These are phyloP conservation scores for Cutaneotrichosporon cutaneum DNA, from an alignment of 1,284 basidiomycete species.

Conservation along the genomic window DNA sequence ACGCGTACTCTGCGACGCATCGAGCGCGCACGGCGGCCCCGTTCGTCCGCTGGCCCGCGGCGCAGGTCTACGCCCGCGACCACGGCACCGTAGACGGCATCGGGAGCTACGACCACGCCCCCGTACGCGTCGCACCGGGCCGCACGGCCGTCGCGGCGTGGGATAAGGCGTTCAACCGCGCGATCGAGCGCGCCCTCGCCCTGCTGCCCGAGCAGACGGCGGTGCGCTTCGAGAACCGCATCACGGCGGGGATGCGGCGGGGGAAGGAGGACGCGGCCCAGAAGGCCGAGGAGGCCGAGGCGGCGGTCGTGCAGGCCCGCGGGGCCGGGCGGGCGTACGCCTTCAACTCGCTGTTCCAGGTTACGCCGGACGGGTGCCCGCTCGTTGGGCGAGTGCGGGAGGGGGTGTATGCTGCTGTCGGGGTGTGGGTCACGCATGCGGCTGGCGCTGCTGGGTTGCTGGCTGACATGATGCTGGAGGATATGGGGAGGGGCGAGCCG, in stretches of 20 bases:
- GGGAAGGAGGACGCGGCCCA: background rate
- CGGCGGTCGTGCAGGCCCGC: background rate
- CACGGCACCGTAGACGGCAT: slow-evolving; percentile 31
- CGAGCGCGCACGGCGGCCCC: slow-evolving; percentile 10
- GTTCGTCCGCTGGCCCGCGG: slow-evolving; percentile 30
- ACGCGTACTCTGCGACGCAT: slow-evolving; percentile 20
- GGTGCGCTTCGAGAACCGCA: slow-evolving; percentile 10
- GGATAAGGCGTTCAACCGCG: slow-evolving; percentile 20
- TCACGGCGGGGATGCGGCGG: background rate
- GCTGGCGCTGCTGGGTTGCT: slow-evolving; percentile 27
- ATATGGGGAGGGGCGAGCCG: slow-evolving; percentile 7
- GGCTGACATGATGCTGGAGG: slow-evolving; percentile 22
- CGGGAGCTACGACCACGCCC: slow-evolving; percentile 31
- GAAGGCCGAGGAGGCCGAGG: too few species aligned
- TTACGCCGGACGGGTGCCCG: slow-evolving; percentile 29
- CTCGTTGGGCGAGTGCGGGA: slow-evolving; percentile 22
- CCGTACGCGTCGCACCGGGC: slow-evolving; percentile 14
- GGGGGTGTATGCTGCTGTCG: slow-evolving; percentile 29
- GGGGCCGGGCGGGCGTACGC: slow-evolving; percentile 6
- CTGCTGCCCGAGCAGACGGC: slow-evolving; percentile 24
- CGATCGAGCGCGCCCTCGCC: slow-evolving; percentile 18
- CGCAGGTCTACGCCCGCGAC: slow-evolving; percentile 35
- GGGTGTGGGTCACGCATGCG: slow-evolving; percentile 37
- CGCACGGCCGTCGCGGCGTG: slow-evolving; percentile 22
- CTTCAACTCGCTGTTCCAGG: slow-evolving; percentile 34